Percentiles rank a stretch among this genome's conserved stretches.
phyloP scores from a whole-genome alignment of 176 grass and related monocot genomes.

The Musa schizocarpa region DNA sequence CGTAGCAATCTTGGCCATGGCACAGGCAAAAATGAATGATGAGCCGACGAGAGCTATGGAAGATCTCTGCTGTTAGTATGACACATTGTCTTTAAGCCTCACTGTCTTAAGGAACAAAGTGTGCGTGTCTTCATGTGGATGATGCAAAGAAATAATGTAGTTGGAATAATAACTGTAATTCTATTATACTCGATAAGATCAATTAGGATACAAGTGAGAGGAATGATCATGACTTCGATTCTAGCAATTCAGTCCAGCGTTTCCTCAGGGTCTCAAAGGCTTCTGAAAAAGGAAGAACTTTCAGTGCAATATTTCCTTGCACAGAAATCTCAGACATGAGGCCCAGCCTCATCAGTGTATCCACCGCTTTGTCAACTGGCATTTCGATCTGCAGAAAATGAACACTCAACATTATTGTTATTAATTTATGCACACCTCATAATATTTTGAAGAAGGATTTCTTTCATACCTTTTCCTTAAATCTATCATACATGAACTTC shows the following conservation, averaged over 20 bases:
- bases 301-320: conserved; percentile 19
- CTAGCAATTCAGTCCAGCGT: conserved; percentile 60
- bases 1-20: too few relatives aligned
- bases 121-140: too few relatives aligned
- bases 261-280: conserved; percentile 47
- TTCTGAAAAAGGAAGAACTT: conserved; percentile 50
- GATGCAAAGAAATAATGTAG: not conserved
- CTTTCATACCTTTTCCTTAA: conserved; percentile 52
- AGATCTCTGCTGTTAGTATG: too few relatives aligned
- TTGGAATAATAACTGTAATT: not conserved
- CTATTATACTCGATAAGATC: not conserved
- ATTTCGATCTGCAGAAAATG: conserved; percentile 66
- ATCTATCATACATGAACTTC: conserved; percentile 67
- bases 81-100: too few relatives aligned
- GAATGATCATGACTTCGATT: conserved; percentile 23
- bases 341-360: conserved; percentile 59
- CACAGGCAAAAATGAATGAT: too few relatives aligned
- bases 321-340: conserved; percentile 50
- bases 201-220: not conserved
- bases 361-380: conserved; percentile 78
- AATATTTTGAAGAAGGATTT: not conserved
- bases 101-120: too few relatives aligned
- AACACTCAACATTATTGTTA: not conserved
- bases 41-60: too few relatives aligned
- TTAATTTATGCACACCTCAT: not conserved